A percentile compares a stretch with the other conserved stretches of the same genome.
phyloP scores from a whole-genome alignment of 129 eudicot genomes.

The Tagetes erecta region DNA sequence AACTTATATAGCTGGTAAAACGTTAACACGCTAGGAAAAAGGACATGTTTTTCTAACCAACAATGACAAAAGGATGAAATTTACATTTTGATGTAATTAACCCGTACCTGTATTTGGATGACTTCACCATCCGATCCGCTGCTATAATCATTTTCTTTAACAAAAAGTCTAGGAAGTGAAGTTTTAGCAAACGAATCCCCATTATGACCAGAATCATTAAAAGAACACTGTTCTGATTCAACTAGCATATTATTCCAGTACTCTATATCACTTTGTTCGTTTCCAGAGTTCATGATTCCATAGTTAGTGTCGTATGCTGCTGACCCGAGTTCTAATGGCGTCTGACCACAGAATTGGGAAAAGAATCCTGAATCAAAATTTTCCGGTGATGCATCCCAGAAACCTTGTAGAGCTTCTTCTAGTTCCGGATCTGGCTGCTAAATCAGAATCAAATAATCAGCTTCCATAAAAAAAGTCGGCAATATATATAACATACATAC shows the following conservation, averaged over 20 bases:
- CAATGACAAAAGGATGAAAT: not conserved
- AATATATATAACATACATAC: too few species aligned
- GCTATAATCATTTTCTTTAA: constrained; percentile 51
- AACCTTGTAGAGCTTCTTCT: constrained; percentile 41
- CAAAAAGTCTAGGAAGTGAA: constrained; percentile 30
- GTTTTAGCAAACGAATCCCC: constrained; percentile 31
- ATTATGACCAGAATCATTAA: constrained; percentile 22
- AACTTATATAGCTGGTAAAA: not conserved
- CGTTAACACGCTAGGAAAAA: not conserved
- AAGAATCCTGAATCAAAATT: constrained; percentile 49
- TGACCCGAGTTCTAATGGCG: constrained; percentile 50
- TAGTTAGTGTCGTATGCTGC: constrained; percentile 17
- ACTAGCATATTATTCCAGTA: constrained; percentile 50
- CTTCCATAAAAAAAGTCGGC: not conserved
- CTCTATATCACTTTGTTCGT: constrained; percentile 32
- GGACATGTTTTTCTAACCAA: not conserved
- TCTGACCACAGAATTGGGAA: constrained; percentile 54
- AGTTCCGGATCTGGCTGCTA: constrained; percentile 61
- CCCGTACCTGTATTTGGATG: constrained; percentile 51
- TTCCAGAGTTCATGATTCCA: constrained; percentile 27
- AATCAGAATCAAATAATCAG: constrained; percentile 13
- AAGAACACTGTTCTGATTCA: constrained; percentile 40
- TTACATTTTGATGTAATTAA: not conserved
- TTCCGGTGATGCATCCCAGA: constrained; percentile 35
- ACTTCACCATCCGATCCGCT: constrained; percentile 69